phyloP scores from a whole-genome alignment of 306 rosid genomes.

The Lupinus albus region DNA sequence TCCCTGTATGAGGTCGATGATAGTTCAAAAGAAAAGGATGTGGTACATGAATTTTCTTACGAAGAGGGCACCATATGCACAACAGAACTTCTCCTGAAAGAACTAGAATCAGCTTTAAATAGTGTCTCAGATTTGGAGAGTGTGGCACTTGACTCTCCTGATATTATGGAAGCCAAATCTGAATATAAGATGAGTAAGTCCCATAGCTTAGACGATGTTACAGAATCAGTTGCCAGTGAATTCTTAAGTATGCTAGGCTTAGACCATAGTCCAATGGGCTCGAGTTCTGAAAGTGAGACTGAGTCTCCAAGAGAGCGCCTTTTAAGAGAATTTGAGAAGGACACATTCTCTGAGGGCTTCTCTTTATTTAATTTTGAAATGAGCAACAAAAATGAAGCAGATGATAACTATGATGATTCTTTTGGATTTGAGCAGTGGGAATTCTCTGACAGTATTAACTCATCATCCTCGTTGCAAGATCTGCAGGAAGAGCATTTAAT shows the following conservation, averaged over 20 bases:
- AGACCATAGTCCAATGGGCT: slow-evolving; percentile 59
- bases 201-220: slow-evolving; percentile 62
- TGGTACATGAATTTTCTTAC: slow-evolving; percentile 38
- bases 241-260: slow-evolving; percentile 71
- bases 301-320: slow-evolving; percentile 94
- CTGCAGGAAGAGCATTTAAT: slow-evolving; percentile 52
- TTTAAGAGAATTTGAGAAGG: slow-evolving; percentile 83
- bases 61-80: slow-evolving; percentile 46
- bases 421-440: slow-evolving; percentile 45
- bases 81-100: slow-evolving; percentile 71
- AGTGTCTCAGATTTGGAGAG: slow-evolving; percentile 60
- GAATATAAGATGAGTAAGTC: slow-evolving; percentile 47
- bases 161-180: slow-evolving; percentile 43
- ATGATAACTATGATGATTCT: slow-evolving; percentile 37
- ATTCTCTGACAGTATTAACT: slow-evolving; percentile 45
- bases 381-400: slow-evolving; percentile 45
- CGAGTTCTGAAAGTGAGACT: slow-evolving; percentile 70
- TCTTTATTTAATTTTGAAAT: slow-evolving; percentile 65
- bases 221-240: slow-evolving; percentile 69
- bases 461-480: slow-evolving; percentile 51
- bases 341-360: slow-evolving; percentile 63
- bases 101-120: slow-evolving; percentile 74
- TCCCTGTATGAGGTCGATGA: slow-evolving; percentile 44
- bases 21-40: slow-evolving; percentile 40
- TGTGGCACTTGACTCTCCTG: slow-evolving; percentile 65